Evolutionary conservation across 139 green algal genomes (phyloP), one percentile per base, ranked within the genome.

Genomic region (Chlorella sorokiniana): DNA sequence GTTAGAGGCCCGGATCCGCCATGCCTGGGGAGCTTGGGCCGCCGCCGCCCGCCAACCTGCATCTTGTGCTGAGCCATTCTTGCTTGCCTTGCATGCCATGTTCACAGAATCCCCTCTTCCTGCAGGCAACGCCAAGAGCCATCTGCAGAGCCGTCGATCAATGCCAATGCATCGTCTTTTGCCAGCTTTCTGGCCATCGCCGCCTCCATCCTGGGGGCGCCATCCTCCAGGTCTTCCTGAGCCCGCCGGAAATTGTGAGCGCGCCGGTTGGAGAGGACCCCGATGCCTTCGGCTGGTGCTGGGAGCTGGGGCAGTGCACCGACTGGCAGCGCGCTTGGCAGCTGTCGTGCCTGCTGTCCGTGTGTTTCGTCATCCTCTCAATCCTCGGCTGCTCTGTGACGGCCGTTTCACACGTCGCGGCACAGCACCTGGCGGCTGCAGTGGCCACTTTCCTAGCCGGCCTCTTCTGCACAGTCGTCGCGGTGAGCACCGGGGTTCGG

Each of bases 351-450:
- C 27, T 74, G 40, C 25, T 74, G 23, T 22, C 40, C 5, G 54
- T 74, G 27, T 74, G 67, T 25, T 74, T 74, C 27, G 67, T 74
- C 40, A 56, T 74, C 40, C 67, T 74, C 7, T 56, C 38, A 38
- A 56, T 74, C 40, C 35, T 54, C 7, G 25, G 14, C 40, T 52
- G 67, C 23, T 38, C 37, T 3, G 54, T 37, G 1, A 6, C 40
- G 3, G 40, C 67, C 23, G 37, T 74, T 35, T 22, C 67, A 27
- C 40, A 51, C 7, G 11, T 5, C 4, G 14, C 40, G 6, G 37
- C 10, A 38, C 23, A 56, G 14, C 42, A 25, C 25, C 41, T 52
- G 38, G 40, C 40, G 0, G 38, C 40, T 6, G 38, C 40, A 8
- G 27, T 74, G 23, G 37, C 40, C 40, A 37, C 67, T 27, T 74